phyloP scores from a whole-genome alignment of 306 rosid species.

The Cucurbita maxima region DNA sequence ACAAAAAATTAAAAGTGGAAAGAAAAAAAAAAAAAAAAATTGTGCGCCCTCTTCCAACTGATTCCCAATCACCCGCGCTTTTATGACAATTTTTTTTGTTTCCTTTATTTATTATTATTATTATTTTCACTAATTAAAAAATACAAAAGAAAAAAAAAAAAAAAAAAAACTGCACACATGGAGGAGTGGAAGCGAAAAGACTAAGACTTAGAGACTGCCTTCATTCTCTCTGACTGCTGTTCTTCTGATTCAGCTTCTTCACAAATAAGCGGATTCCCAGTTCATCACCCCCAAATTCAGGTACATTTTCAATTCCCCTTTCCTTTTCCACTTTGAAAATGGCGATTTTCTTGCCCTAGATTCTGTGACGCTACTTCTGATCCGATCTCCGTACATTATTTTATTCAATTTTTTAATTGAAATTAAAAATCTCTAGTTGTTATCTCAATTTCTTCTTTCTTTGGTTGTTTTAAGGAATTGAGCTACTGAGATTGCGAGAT shows the following conservation, averaged over 20 bases:
- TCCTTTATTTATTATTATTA: background rate
- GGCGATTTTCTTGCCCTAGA: conserved; percentile 31
- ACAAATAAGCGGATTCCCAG: conserved; percentile 2
- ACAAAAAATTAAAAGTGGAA: background rate
- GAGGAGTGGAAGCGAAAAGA: conserved; percentile 36
- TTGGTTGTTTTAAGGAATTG: background rate
- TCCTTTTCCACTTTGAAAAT: conserved; percentile 5
- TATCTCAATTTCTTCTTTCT: background rate
- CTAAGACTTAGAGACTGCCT: conserved; percentile 14
- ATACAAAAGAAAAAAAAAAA: background rate
- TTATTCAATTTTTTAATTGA: background rate
- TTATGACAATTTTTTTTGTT: background rate
- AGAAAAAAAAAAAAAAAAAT: background rate
- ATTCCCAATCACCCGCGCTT: conserved; percentile 12
- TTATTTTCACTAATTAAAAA: background rate
- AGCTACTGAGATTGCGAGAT: conserved; percentile 18
- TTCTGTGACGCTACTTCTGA: conserved; percentile 27
- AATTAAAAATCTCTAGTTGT: background rate
- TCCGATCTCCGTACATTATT: conserved; percentile 30
- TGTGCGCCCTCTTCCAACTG: background rate
- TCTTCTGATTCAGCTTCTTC: conserved; percentile 12
- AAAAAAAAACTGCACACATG: conserved; percentile 7
- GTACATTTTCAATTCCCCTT: background rate
- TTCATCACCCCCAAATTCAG: background rate
- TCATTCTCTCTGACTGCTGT: background rate